Evolutionary conservation across 352 stramenopile species (phyloP).

Genomic region (Globisporangium alternatum): DNA sequence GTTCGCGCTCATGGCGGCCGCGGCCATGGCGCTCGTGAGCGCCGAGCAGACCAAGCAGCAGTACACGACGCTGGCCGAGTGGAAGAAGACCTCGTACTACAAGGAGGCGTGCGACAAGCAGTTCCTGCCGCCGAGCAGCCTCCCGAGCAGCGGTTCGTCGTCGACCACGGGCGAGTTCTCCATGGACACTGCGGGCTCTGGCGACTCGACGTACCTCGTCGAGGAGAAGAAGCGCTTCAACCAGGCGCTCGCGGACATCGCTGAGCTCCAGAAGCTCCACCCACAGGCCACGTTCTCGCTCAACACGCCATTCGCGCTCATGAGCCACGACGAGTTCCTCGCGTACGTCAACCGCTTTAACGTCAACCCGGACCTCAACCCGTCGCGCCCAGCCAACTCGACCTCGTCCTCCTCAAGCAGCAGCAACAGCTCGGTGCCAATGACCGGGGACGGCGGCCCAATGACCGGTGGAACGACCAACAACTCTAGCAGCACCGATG

Average conservation of each 20-base stretch:
- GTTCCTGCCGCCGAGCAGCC: slow-evolving; percentile 19
- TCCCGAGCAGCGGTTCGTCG: background rate
- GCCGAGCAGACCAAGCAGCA: slow-evolving; percentile 10
- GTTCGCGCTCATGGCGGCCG: slow-evolving; percentile 18
- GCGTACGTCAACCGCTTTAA: slow-evolving; percentile 48
- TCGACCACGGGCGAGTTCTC: slow-evolving; percentile 17
- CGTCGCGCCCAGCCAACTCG: slow-evolving; percentile 1
- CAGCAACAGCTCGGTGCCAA: slow-evolving; percentile 16
- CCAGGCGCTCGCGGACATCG: slow-evolving; percentile 34
- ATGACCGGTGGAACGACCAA: background rate
- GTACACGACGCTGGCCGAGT: slow-evolving; percentile 29
- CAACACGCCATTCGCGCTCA: slow-evolving; percentile 53
- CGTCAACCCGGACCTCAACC: slow-evolving; percentile 24
- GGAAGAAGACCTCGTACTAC: slow-evolving; percentile 39
- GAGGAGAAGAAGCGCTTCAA: slow-evolving; percentile 56
- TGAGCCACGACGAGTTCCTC: slow-evolving; percentile 59
- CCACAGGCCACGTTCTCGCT: slow-evolving; percentile 55
- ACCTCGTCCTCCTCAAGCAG: background rate
- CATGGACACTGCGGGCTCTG: slow-evolving; percentile 6
- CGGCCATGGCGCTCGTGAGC: slow-evolving; percentile 19
- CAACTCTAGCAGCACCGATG: slow-evolving; percentile 13
- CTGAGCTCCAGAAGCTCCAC: slow-evolving; percentile 42
- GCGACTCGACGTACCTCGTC: slow-evolving; percentile 4
- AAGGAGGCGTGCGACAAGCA: slow-evolving; percentile 27
- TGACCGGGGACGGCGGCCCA: slow-evolving; percentile 7